Percentiles rank a stretch among this genome's conserved stretches.
Conservation (phyloP, 2,329 filamentous ascomycete species). For the Mycosphaerella arachidis region DNA sequence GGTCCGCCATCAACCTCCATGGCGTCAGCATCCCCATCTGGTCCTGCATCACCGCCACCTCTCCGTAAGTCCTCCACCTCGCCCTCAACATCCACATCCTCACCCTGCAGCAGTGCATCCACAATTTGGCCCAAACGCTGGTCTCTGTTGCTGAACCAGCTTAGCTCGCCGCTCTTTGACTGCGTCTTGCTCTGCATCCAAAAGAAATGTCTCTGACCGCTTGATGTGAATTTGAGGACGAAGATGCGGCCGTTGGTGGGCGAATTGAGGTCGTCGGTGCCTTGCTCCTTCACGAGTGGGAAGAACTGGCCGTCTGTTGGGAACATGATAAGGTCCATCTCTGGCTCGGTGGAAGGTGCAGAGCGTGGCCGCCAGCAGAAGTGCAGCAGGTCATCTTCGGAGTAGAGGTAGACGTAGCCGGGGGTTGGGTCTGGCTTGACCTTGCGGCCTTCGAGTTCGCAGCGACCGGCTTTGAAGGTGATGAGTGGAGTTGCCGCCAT, state of each 20-base stretch:
- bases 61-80: constrained; percentile 62
- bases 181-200: constrained; percentile 94
- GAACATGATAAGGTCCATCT: constrained; percentile 90
- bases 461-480: constrained; percentile 93
- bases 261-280: constrained; percentile 57
- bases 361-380: constrained; percentile 93
- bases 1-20: constrained; percentile 73
- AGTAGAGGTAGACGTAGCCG: constrained; percentile 89
- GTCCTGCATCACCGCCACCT: constrained; percentile 57
- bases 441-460: constrained; percentile 59
- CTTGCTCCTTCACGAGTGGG: constrained; percentile 45
- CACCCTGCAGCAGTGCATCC: constrained; percentile 76
- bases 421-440: constrained; percentile 68
- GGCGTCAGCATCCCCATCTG: constrained; percentile 46
- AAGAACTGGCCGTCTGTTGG: constrained; percentile 82
- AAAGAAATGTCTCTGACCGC: constrained; percentile 86
- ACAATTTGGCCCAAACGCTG: constrained; percentile 84
- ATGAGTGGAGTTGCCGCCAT: constrained; percentile 87
- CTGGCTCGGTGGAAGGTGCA: constrained; percentile 64
- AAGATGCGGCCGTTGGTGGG: constrained; percentile 82
- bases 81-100: constrained; percentile 72
- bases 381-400: constrained; percentile 89
- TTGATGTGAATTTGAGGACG: constrained; percentile 87
- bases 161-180: constrained; percentile 62
- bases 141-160: constrained; percentile 80